Base-by-base conservation (phyloP, 2,329 filamentous ascomycete species). In the Pseudogymnoascus sp. region DNA sequence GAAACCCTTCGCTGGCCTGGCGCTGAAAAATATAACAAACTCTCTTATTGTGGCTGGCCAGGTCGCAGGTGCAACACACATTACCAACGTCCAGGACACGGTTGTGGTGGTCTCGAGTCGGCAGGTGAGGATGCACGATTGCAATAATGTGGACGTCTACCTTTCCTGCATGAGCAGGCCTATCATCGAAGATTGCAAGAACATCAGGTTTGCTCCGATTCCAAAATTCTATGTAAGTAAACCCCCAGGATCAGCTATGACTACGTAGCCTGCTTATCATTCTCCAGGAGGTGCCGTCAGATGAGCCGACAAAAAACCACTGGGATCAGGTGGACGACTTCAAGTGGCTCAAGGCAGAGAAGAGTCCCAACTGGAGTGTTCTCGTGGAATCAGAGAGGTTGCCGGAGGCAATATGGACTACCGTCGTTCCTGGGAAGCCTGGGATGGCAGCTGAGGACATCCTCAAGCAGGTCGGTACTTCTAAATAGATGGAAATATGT, bases 271-370 rank as follows among this genome's bases (percentile, higher is more conserved):
- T 56, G 28, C 50, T 56, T 33, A 56, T 22, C 1, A 35, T 41
- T 50, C 31, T 46, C n/a, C 61, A 73, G 70, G 67, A 66, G 50
- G 69, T 72, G 62, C 22, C 61, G 16, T 50, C 65, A 11, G 68
- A 67, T 22, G 69, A 74, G 7, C 62, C 69, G 1, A 67, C 71
- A 3, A 76, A 76, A 64, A 93, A 96, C 73, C 84, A 89, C 70
- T 99, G 91, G 91, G 84, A 93, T 69, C 86, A 95, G 70, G 90
- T 98, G 14, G 91, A 98, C 74, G 95, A 99, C 74, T 99, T 99
- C 81, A 96, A 96, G 77, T 98, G 95, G 95, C 83, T 97, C 66
- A 96, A 93, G 75, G 81, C 84, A 14, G 91, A 90, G 64, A 85
- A 85, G 31, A 97, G 91, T 72, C 95, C 95, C 2, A 93, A 99